Evolutionary conservation across 2,329 filamentous ascomycete species (phyloP), one percentile per base, ranked within the genome.

Genomic region (Cytospora schulzeri): DNA sequence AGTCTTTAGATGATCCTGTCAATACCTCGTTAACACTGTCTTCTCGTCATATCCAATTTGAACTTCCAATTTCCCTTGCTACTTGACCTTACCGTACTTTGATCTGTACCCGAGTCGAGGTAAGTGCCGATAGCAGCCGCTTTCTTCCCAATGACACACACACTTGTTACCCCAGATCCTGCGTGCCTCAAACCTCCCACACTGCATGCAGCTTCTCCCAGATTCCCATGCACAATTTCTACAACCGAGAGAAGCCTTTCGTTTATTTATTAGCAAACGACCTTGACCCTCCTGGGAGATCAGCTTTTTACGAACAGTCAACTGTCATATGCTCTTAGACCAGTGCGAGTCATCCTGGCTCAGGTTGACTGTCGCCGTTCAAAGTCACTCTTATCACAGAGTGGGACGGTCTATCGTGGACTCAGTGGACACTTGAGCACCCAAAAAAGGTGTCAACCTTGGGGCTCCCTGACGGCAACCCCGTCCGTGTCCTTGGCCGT

Each of bases 341-440:
- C 19, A 41, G 38, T 41, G 19, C 60, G 52, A 62, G 38, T 62
- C 60, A 62, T 62, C 60, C 45, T 19, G 9, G 45, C 12, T n/a
- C 52, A 62, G 60, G 60, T 62, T 50, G 60, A 62, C 60, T 62
- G 60, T 62, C 38, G 60, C 52, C 60, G 60, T 56, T 17, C 41
- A 38, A 45, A 51, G 52, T 28, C 33, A 19, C 14, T 45, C 60
- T 62, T 62, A 62, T 62, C 60, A 22, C 26, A 29, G 29, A 53
- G 48, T 19, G 60, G 52, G 29, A 29, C 60, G 50, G 22, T 38
- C 28, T 51, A 50, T 56, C 33, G 38, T 62, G 60, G 33, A 53
- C 29, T 41, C 52, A 6, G 60, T 62, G 60, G 60, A 54, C 54
- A 62, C 60, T 19, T 45, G 52, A 38, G 29, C 33, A 52, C 60